Evolutionary conservation across 1,284 basidiomycete genomes (phyloP).

Genomic region (Baeospora myosura): DNA sequence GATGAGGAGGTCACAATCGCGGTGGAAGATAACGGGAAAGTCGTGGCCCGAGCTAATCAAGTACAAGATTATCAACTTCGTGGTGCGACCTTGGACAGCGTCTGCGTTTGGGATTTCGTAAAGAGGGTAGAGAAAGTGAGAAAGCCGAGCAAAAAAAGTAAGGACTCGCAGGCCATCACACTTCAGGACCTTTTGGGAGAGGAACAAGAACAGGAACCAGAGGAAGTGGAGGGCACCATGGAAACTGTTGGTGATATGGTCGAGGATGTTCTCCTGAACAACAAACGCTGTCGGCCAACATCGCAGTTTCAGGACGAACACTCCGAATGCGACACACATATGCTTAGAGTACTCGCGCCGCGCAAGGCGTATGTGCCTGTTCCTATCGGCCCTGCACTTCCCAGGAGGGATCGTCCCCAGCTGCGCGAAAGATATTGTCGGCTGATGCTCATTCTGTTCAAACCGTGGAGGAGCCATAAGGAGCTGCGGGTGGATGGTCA

Average conservation of each 20-base stretch:
- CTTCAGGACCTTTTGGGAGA: too few species aligned
- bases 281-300: neutral
- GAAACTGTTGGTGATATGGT: too few species aligned
- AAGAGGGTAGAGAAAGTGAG: slow-evolving; percentile 3
- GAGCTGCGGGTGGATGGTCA: neutral
- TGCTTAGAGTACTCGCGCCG: slow-evolving; percentile 2
- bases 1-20: slow-evolving; percentile 8
- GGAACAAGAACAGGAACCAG: too few species aligned
- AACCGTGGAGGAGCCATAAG: slow-evolving; percentile 18
- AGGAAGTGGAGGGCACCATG: too few species aligned
- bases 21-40: slow-evolving; percentile 6
- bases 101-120: slow-evolving; percentile 7
- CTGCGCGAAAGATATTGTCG: too few species aligned
- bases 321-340: slow-evolving; percentile 13
- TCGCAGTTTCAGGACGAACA: slow-evolving; percentile 6
- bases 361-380: slow-evolving; percentile 16
- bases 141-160: neutral
- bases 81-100: neutral
- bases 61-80: slow-evolving; percentile 15
- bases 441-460: slow-evolving; percentile 24
- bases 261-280: neutral
- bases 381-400: slow-evolving; percentile 22
- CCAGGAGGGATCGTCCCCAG: too few species aligned
- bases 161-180: too few species aligned
- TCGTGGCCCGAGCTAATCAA: slow-evolving; percentile 8